These are phyloP conservation scores for Mitragyna speciosa DNA, from an alignment of 257 asterid genomes.

Conservation along the genomic window DNA sequence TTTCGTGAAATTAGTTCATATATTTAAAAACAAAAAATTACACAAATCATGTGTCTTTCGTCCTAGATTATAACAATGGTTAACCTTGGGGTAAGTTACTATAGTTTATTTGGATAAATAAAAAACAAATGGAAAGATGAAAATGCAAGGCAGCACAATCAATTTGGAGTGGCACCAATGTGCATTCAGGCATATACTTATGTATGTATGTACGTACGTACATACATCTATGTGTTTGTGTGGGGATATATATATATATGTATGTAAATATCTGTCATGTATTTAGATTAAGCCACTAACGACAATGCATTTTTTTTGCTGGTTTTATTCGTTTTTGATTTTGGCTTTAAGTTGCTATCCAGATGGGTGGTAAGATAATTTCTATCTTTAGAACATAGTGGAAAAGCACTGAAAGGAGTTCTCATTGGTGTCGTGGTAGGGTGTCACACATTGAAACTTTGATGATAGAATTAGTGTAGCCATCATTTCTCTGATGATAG, in stretches of 20 bases:
- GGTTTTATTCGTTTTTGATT: neutral
- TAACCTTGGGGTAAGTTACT: neutral
- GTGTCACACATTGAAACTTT: neutral
- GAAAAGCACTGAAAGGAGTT: neutral
- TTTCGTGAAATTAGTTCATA: too few species aligned
- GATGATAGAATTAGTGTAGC: neutral
- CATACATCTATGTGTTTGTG: too few species aligned
- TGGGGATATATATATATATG: too few species aligned
- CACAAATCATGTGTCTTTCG: too few species aligned
- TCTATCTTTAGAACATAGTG: neutral
- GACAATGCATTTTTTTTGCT: too few species aligned
- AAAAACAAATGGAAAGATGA: neutral
- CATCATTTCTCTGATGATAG: neutral
- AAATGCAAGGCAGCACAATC: neutral
- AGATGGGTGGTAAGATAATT: neutral
- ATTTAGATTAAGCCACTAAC: neutral
- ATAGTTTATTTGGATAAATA: too few species aligned
- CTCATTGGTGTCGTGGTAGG: neutral
- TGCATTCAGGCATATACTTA: neutral
- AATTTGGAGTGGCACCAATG: neutral
- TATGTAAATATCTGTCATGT: too few species aligned
- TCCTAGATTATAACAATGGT: neutral
- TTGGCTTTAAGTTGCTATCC: neutral
- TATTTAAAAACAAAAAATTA: too few species aligned
- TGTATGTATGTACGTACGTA: too few species aligned